Evolutionary conservation across 2,329 filamentous ascomycete genomes (phyloP).

Genomic region (Teratosphaeria nubilosa): DNA sequence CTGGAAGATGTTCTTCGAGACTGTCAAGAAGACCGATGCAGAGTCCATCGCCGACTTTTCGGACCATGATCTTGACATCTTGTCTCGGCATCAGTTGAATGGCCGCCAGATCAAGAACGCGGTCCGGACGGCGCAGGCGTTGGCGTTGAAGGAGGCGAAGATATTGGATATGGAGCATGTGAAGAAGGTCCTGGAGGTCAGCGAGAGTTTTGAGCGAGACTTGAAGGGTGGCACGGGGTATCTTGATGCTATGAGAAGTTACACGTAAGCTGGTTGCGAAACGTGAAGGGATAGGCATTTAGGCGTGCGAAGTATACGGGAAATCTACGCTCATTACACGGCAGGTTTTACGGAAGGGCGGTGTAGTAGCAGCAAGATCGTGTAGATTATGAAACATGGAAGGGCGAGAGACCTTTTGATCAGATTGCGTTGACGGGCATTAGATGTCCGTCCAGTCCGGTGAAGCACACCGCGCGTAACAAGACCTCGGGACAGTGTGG

Average conservation of each 20-base stretch:
- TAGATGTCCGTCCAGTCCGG: too few species aligned
- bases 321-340: not conserved
- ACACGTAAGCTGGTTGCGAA: slow-evolving; percentile 37
- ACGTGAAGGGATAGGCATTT: not conserved
- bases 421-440: too few species aligned
- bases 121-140: slow-evolving; percentile 69
- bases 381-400: too few species aligned
- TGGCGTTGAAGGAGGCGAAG: slow-evolving; percentile 66
- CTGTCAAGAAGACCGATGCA: slow-evolving; percentile 56
- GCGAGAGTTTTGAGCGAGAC: slow-evolving; percentile 72
- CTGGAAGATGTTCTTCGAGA: slow-evolving; percentile 74
- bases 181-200: slow-evolving; percentile 71
- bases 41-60: slow-evolving; percentile 51
- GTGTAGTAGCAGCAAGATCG: not conserved
- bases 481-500: too few species aligned
- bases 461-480: too few species aligned
- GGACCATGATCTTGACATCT: slow-evolving; percentile 55
- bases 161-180: slow-evolving; percentile 70
- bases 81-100: slow-evolving; percentile 61
- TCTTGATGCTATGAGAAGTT: slow-evolving; percentile 74
- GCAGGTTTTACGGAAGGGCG: not conserved
- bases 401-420: too few species aligned
- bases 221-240: slow-evolving; percentile 73
- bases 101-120: slow-evolving; percentile 48
- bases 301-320: not conserved